Conservation (phyloP, 768 basidiomycete species). For the Chalciporus sphaerocephalus region DNA sequence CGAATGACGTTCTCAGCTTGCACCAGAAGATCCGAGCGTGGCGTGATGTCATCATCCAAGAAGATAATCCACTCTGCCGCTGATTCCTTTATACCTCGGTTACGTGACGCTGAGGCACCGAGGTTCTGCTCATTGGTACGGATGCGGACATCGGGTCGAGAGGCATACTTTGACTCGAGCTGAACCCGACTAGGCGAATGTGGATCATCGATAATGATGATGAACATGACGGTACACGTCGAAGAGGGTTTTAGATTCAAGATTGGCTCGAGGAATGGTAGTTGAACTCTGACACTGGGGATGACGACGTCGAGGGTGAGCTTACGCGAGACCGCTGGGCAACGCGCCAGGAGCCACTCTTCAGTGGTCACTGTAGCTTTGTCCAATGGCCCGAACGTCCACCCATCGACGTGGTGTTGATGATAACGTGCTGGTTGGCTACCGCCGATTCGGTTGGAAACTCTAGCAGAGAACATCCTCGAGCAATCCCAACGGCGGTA, state of each 20-base stretch:
- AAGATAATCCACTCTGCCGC: conserved; percentile 56
- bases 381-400: conserved; percentile 48
- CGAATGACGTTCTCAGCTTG: conserved; percentile 47
- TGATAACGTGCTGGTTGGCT: conserved; percentile 43
- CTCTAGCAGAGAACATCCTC: conserved; percentile 38
- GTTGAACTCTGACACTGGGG: conserved; percentile 52
- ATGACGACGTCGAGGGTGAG: conserved; percentile 54
- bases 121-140: conserved; percentile 44
- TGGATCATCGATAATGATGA: conserved; percentile 56
- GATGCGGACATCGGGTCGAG: conserved; percentile 50
- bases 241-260: conserved; percentile 40
- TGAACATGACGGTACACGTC: conserved; percentile 48
- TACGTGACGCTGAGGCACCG: conserved; percentile 52
- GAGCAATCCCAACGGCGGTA: conserved; percentile 55
- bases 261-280: conserved; percentile 41
- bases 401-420: conserved; percentile 41
- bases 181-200: conserved; percentile 36
- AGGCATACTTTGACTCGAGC: conserved; percentile 38
- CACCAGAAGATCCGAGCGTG: conserved; percentile 39
- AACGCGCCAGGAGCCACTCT: conserved; percentile 32
- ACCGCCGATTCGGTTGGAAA: conserved; percentile 47
- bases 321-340: conserved; percentile 27
- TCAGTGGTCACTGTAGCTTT: conserved; percentile 36
- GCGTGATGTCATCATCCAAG: conserved; percentile 56
- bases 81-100: conserved; percentile 51